phyloP scores from a whole-genome alignment of 2,329 filamentous ascomycete species.

The Westerdykella sp. region DNA sequence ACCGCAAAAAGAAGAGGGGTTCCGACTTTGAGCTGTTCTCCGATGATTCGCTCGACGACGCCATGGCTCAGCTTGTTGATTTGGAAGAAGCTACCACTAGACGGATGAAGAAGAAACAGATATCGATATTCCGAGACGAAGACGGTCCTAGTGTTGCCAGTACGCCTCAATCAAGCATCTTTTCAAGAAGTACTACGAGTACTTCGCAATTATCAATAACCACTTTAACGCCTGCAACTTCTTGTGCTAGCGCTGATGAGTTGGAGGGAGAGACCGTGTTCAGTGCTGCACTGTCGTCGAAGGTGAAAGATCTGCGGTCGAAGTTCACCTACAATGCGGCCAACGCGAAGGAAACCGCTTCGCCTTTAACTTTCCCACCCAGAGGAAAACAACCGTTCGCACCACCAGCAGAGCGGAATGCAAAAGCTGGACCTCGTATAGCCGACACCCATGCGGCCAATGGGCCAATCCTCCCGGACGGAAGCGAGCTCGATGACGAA shows the following conservation, averaged over 20 bases:
- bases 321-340: constrained; percentile 25
- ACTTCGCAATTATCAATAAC: constrained; percentile 23
- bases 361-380: background rate
- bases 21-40: constrained; percentile 44
- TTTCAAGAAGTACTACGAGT: constrained; percentile 13
- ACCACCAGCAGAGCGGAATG: background rate
- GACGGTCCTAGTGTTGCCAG: constrained; percentile 11
- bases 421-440: background rate
- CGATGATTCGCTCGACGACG: constrained; percentile 44
- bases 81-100: constrained; percentile 24
- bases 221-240: constrained; percentile 29
- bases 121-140: constrained; percentile 28
- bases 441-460: background rate
- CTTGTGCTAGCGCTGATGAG: constrained; percentile 12
- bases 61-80: constrained; percentile 34
- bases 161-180: constrained; percentile 24
- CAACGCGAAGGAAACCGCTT: constrained; percentile 1
- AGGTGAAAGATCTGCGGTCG: constrained; percentile 25
- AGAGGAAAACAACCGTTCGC: background rate
- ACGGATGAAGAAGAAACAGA: constrained; percentile 14
- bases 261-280: constrained; percentile 20
- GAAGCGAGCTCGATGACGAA: constrained; percentile 13
- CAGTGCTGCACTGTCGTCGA: constrained; percentile 20
- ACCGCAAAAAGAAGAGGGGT: constrained; percentile 22
- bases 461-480: background rate